These are phyloP conservation scores for Ceratobasidium papillatum DNA, from an alignment of 1,284 basidiomycete species.

Conservation along the genomic window DNA sequence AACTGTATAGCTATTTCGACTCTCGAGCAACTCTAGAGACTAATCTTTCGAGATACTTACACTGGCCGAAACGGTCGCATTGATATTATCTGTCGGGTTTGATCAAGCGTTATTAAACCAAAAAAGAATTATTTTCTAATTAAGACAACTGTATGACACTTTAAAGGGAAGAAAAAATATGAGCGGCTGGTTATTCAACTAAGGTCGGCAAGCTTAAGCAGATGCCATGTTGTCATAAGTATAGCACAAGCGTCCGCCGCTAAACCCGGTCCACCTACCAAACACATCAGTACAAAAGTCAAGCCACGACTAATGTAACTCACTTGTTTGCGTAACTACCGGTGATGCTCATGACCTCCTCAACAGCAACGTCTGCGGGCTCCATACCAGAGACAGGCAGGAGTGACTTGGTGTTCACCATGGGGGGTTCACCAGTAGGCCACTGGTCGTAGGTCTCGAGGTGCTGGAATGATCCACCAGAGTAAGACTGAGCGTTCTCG, in stretches of 20 bases:
- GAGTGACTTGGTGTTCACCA: slow-evolving; percentile 21
- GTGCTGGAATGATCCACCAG: slow-evolving; percentile 23
- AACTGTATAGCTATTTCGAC: no score
- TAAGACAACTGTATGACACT: slow-evolving; percentile 3
- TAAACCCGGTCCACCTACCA: slow-evolving; percentile 21
- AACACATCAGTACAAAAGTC: background rate
- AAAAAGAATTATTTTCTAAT: slow-evolving; percentile 6
- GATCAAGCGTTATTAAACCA: background rate
- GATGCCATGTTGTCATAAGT: slow-evolving; percentile 33
- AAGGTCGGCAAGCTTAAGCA: background rate
- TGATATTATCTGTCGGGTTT: no score
- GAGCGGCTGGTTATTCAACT: background rate
- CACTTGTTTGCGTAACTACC: slow-evolving; percentile 28
- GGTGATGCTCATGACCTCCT: slow-evolving; percentile 34
- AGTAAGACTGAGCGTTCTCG: slow-evolving; percentile 25
- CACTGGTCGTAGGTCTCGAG: slow-evolving; percentile 15
- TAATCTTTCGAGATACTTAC: no score
- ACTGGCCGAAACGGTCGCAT: no score
- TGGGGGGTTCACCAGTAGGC: slow-evolving; percentile 23
- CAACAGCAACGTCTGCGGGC: slow-evolving; percentile 16
- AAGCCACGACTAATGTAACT: background rate
- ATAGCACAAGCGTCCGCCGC: slow-evolving; percentile 25
- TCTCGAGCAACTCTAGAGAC: no score
- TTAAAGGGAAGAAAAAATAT: background rate
- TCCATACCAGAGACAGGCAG: slow-evolving; percentile 34